Evolutionary conservation across 1,284 basidiomycete genomes (phyloP).

Genomic region (Ceratobasidium papillatum): DNA sequence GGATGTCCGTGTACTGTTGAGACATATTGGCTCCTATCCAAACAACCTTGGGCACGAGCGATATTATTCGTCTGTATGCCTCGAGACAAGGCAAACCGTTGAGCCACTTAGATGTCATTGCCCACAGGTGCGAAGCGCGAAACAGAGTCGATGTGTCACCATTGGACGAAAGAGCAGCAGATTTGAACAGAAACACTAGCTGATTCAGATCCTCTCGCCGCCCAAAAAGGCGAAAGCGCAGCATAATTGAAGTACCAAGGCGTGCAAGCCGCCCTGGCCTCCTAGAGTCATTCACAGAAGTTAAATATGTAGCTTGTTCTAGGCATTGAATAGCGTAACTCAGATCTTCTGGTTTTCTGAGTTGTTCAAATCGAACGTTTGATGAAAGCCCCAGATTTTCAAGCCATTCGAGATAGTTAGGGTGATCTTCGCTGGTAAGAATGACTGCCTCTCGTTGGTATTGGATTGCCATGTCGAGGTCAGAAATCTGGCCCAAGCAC

Average conservation of each 20-base stretch:
- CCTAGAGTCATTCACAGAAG: not conserved
- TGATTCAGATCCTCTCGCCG: not conserved
- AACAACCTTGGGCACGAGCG: no score
- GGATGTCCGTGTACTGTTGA: not conserved
- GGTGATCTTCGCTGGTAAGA: not conserved
- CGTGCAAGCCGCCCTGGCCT: not conserved
- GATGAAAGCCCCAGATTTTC: no score
- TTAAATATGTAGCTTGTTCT: not conserved
- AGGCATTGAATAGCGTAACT: not conserved
- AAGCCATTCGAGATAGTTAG: not conserved
- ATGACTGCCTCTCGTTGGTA: not conserved
- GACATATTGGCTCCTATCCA: slow-evolving; percentile 5
- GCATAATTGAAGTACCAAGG: not conserved
- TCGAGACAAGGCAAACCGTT: not conserved
- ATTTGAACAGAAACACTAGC: not conserved
- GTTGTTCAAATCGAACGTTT: no score
- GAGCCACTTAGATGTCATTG: not conserved
- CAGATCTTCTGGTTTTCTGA: not conserved
- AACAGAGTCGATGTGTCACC: not conserved
- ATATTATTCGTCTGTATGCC: not conserved
- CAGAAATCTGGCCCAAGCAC: not conserved
- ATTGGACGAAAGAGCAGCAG: not conserved
- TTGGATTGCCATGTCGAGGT: not conserved
- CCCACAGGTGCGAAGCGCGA: not conserved
- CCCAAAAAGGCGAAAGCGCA: not conserved